Conservation (phyloP, 192 early-diverging fungal species). For the Coemansia sp. region DNA sequence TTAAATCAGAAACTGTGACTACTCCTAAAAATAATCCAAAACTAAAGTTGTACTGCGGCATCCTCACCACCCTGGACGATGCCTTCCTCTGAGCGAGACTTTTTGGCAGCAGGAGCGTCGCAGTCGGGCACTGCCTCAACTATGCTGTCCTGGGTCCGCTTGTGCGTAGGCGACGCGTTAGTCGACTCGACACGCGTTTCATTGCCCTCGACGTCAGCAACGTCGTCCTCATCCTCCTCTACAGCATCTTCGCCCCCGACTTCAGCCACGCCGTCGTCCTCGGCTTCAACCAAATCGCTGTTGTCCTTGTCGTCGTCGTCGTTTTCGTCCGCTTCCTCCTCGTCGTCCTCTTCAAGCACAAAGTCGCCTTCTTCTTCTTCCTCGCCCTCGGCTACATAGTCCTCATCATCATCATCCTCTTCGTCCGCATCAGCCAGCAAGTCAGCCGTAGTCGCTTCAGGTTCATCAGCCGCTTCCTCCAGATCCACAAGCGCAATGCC, state of each 20-base stretch:
- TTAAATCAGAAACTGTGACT: too few species aligned
- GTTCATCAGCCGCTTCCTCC: conserved; percentile 5
- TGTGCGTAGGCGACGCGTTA: conserved; percentile 2
- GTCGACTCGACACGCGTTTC: conserved; percentile 9
- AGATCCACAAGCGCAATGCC: background rate
- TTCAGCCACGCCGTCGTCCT: conserved; percentile 17
- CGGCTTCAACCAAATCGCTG: too few species aligned
- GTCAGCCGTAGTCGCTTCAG: conserved; percentile 13
- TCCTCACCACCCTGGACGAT: background rate
- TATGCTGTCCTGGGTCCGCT: conserved; percentile 1
- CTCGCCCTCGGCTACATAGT: conserved; percentile 41
- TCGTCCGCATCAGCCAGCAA: conserved; percentile 18
- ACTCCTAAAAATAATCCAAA: too few species aligned
- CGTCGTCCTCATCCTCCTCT: background rate
- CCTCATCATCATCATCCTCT: conserved; percentile 32
- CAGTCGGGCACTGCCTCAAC: background rate
- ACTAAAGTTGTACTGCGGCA: too few species aligned
- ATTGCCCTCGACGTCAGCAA: background rate
- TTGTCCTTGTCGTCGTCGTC: conserved; percentile 10
- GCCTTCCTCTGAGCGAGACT: background rate
- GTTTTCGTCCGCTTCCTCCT: conserved; percentile 15
- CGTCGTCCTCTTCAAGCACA: conserved; percentile 26
- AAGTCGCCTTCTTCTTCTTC: conserved; percentile 44
- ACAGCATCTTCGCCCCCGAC: background rate
- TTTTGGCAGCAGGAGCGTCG: conserved; percentile 8